Conservation (phyloP, 805 yeast genomes). For the Kurtzmaniella cleridarum region DNA sequence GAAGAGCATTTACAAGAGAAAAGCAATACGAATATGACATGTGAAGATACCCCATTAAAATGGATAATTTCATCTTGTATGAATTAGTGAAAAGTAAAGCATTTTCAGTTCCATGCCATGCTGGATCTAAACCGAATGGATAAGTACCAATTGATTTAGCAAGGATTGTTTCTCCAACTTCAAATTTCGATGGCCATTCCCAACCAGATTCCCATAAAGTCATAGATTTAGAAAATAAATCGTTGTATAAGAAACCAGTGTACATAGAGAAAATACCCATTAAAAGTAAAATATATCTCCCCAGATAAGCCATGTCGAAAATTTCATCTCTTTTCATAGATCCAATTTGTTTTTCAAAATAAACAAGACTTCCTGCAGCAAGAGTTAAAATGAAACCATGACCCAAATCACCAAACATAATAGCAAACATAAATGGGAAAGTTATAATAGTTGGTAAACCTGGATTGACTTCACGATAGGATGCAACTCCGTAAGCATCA, state of each 20-base stretch:
- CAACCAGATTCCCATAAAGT: conserved; percentile 85
- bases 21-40: conserved; percentile 88
- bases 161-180: conserved; percentile 61
- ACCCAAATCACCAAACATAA: conserved; percentile 98
- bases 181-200: conserved; percentile 81
- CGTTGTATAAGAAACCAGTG: conserved; percentile 92
- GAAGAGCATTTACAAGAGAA: conserved; percentile 73
- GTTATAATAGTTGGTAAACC: conserved; percentile 93
- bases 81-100: conserved; percentile 86
- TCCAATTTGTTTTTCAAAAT: conserved; percentile 67
- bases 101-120: conserved; percentile 98
- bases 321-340: conserved; percentile 81
- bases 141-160: conserved; percentile 70
- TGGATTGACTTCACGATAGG: conserved; percentile 93
- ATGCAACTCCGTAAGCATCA: conserved; percentile 92
- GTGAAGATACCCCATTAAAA: conserved; percentile 89
- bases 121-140: conserved; percentile 82
- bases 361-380: conserved; percentile 66
- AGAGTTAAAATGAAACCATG: conserved; percentile 83
- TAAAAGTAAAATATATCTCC: conserved; percentile 82
- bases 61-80: conserved; percentile 94
- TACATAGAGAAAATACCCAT: conserved; percentile 96
- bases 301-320: conserved; percentile 92
- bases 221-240: conserved; percentile 87
- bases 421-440: conserved; percentile 97